Percentiles rank a stretch among this genome's conserved stretches.
Conservation (phyloP, 257 asterid species). For the Echites panduratus region DNA sequence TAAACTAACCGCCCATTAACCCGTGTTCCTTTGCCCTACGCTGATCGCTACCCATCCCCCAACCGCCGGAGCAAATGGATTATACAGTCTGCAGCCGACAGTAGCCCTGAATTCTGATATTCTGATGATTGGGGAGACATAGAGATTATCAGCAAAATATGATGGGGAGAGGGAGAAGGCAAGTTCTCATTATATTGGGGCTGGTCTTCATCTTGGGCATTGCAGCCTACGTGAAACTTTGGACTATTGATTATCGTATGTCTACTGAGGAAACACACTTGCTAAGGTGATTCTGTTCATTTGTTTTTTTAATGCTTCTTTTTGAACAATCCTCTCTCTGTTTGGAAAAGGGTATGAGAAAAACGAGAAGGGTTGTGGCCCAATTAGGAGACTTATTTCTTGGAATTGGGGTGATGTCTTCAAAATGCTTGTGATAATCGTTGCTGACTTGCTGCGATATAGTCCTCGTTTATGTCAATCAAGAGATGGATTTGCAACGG, state of each 20-base stretch:
- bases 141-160: background rate
- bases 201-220: slow-evolving; percentile 56
- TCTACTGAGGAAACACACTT: slow-evolving; percentile 55
- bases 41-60: too few relatives aligned
- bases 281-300: slow-evolving; percentile 39
- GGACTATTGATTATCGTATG: slow-evolving; percentile 64
- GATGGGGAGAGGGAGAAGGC: slow-evolving; percentile 53
- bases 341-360: background rate
- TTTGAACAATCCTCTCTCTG: too few relatives aligned
- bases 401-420: background rate
- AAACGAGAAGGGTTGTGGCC: background rate
- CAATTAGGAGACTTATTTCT: background rate
- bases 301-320: too few relatives aligned
- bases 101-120: background rate
- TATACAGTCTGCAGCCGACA: background rate
- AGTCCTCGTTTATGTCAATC: background rate
- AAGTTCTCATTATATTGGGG: slow-evolving; percentile 41
- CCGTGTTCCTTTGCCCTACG: too few relatives aligned
- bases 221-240: slow-evolving; percentile 62
- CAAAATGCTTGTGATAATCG: background rate
- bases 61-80: background rate
- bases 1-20: too few relatives aligned
- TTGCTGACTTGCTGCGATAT: background rate
- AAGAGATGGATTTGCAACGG: background rate
- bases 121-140: background rate